Evolutionary conservation across 208 protist genomes (phyloP), one percentile per base, ranked within the genome.

Genomic region (Novymonas esmeraldas): DNA sequence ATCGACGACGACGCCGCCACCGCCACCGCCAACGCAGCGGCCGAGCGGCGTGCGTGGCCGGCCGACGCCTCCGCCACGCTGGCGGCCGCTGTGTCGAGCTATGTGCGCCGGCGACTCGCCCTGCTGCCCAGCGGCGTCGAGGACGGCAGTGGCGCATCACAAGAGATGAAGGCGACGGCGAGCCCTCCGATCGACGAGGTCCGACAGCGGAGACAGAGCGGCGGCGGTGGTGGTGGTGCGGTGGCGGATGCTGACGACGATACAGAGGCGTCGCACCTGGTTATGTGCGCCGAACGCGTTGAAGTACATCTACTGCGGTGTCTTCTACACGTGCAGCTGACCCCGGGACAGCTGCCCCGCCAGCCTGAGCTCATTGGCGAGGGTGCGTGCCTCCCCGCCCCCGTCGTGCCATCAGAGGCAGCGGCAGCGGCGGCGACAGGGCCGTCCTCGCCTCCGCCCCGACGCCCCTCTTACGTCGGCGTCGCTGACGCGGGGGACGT

Each of bases 301-400:
- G 70, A 76, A 20, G 34, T 22, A 0, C 29, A 58, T 26, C 63
- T 76, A 24, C 48, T 76, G 48, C 70, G 57, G 11, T 76, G 70
- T n/a, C 55, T 76, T 2, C n/a, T 76, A 20, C 61, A 65, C 22
- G 70, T 76, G 0, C 38, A 60, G 9, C 39, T 76, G 6, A 44
- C 36, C 0, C 48, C 70, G 13, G 22, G 4, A 11, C 28, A 58
- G 28, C 14, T 76, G 26, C 70, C 70, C 6, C 22, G 10, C 41
- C 62, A 60, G 39, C 62, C 70, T n/a, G 70, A 69, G 48, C 31
- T 76, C 38, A 41, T 61, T 3, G 56, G 62, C 14, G 62, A 59
- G 4, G 33, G 31, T 44, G 24, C 29, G 24, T 29, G 52, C 20
- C 18, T 34, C 38, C 9, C 26, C 18, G 45, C 24, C 26, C 9